Conservation (phyloP, 768 basidiomycete species). For the Mrakia hoshinonis region DNA sequence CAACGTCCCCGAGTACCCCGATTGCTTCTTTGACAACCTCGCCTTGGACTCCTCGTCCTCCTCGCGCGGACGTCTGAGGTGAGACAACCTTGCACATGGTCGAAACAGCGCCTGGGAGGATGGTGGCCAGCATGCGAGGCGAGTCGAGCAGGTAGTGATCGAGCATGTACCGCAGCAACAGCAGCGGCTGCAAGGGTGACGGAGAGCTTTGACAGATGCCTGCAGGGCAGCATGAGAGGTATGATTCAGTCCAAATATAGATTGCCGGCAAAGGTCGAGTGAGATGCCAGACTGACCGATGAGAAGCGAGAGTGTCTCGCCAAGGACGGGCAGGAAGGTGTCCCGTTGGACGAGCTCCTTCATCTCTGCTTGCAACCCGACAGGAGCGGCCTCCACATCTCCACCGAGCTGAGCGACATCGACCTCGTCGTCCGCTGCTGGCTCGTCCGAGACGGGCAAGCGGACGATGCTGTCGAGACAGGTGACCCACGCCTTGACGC, state of each 20-base stretch:
- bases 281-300: conserved; percentile 9
- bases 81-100: conserved; percentile 63
- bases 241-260: background rate
- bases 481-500: conserved; percentile 10
- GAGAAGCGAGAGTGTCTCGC: conserved; percentile 22
- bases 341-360: conserved; percentile 11
- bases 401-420: background rate
- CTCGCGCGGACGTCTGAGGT: conserved; percentile 39
- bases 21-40: conserved; percentile 35
- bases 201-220: conserved; percentile 7
- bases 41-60: conserved; percentile 34
- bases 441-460: background rate
- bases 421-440: background rate
- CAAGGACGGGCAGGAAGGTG: conserved; percentile 20
- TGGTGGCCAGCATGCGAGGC: conserved; percentile 41
- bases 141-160: background rate
- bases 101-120: conserved; percentile 78
- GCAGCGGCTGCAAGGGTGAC: background rate
- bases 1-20: conserved; percentile 28
- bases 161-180: conserved; percentile 10
- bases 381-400: background rate
- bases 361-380: background rate
- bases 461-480: conserved; percentile 1
- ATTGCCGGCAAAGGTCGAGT: background rate
- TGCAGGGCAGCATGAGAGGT: background rate